phyloP scores from a whole-genome alignment of 306 rosid species.

The Crotalaria pallida region DNA sequence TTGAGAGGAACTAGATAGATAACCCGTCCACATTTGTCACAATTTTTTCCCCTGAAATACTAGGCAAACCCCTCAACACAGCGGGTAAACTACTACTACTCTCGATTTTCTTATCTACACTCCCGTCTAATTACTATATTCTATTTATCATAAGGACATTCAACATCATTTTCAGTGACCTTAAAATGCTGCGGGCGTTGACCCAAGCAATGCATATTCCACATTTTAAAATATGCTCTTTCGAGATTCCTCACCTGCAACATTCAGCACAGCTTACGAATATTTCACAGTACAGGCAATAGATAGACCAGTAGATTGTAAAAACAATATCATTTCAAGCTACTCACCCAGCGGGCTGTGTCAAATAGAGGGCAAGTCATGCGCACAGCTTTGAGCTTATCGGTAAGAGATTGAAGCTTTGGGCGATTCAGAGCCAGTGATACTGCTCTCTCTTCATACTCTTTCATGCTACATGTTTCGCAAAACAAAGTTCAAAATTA shows the following conservation, averaged over 20 bases:
- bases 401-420: constrained; percentile 70
- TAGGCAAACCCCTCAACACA: neutral
- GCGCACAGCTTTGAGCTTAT: constrained; percentile 76
- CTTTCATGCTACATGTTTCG: constrained; percentile 59
- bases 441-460: constrained; percentile 92
- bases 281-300: neutral
- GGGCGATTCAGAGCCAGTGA: constrained; percentile 70
- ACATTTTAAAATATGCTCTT: constrained; percentile 48
- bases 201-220: constrained; percentile 54
- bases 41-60: neutral
- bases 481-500: neutral
- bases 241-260: constrained; percentile 56
- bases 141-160: constrained; percentile 50
- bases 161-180: constrained; percentile 46
- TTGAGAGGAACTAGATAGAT: too few relatives aligned
- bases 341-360: constrained; percentile 84
- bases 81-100: constrained; percentile 15
- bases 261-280: neutral
- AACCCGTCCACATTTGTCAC: too few relatives aligned
- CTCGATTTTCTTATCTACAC: constrained; percentile 43
- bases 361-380: constrained; percentile 91
- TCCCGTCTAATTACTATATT: constrained; percentile 41
- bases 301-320: neutral
- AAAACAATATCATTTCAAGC: constrained; percentile 3
- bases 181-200: constrained; percentile 52